These are phyloP conservation scores for Amanita phalloides DNA, from an alignment of 768 basidiomycete genomes.

Conservation along the genomic window DNA sequence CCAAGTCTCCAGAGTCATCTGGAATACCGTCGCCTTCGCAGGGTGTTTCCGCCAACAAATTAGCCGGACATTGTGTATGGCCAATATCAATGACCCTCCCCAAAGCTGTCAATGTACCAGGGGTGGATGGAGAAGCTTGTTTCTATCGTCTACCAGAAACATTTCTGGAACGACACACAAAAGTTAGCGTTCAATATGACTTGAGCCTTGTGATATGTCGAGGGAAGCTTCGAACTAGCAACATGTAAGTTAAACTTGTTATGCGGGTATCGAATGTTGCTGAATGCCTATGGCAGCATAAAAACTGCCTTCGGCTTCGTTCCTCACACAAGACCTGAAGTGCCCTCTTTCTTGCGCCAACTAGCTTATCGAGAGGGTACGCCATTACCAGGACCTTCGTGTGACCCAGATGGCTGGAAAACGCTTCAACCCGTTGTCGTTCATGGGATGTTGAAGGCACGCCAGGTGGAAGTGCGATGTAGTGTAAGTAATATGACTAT, in stretches of 20 bases:
- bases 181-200: slow-evolving; percentile 41
- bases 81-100: slow-evolving; percentile 37
- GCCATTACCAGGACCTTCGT: slow-evolving; percentile 32
- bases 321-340: slow-evolving; percentile 31
- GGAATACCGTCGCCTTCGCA: slow-evolving; percentile 31
- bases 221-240: slow-evolving; percentile 37
- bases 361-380: slow-evolving; percentile 35
- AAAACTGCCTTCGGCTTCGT: slow-evolving; percentile 46
- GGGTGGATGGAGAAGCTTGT: slow-evolving; percentile 24
- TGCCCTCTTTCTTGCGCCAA: slow-evolving; percentile 36
- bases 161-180: slow-evolving; percentile 37
- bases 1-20: slow-evolving; percentile 29
- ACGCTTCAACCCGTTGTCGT: slow-evolving; percentile 27
- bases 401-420: slow-evolving; percentile 46
- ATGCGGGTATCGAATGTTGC: background rate
- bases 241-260: slow-evolving; percentile 22
- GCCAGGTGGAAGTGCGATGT: slow-evolving; percentile 28
- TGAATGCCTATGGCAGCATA: slow-evolving; percentile 20
- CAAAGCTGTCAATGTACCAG: slow-evolving; percentile 27
- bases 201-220: slow-evolving; percentile 33
- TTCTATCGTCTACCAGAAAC: slow-evolving; percentile 39
- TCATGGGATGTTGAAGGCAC: slow-evolving; percentile 30
- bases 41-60: slow-evolving; percentile 28
- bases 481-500: slow-evolving; percentile 21
- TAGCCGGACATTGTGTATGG: slow-evolving; percentile 37